Conservation (phyloP, 768 basidiomycete species). For the Boletellus emodensis region DNA sequence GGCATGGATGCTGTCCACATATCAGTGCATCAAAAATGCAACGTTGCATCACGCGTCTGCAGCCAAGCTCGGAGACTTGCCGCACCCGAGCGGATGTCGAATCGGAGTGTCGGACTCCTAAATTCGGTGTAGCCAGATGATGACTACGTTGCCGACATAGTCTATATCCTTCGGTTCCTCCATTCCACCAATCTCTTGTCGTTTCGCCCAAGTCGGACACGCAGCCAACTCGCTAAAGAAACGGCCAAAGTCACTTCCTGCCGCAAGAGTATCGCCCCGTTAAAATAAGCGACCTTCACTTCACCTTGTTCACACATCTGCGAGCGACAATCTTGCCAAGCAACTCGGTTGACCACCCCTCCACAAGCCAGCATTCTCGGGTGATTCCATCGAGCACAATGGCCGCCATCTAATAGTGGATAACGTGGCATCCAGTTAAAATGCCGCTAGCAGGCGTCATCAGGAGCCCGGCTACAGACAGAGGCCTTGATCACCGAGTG, state of each 20-base stretch:
- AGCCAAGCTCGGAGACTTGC: no score
- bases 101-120: no score
- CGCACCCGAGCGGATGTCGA: no score
- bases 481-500: no score
- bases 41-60: not conserved
- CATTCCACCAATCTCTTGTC: no score
- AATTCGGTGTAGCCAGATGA: no score
- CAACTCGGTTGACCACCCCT: conserved; percentile 49
- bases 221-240: no score
- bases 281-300: conserved; percentile 41
- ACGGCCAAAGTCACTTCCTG: conserved; percentile 19
- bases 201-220: no score
- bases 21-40: not conserved
- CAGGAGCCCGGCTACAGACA: no score
- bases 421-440: conserved; percentile 47
- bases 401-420: conserved; percentile 61
- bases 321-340: conserved; percentile 51
- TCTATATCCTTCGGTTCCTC: no score
- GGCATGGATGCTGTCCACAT: not conserved
- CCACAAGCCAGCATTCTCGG: conserved; percentile 65
- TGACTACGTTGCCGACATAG: no score
- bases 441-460: conserved; percentile 32
- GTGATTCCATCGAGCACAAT: conserved; percentile 61
- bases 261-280: conserved; percentile 52
- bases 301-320: no score